Base-by-base conservation (phyloP, 2,329 filamentous ascomycete genomes). In the Neonectria coccinea region DNA sequence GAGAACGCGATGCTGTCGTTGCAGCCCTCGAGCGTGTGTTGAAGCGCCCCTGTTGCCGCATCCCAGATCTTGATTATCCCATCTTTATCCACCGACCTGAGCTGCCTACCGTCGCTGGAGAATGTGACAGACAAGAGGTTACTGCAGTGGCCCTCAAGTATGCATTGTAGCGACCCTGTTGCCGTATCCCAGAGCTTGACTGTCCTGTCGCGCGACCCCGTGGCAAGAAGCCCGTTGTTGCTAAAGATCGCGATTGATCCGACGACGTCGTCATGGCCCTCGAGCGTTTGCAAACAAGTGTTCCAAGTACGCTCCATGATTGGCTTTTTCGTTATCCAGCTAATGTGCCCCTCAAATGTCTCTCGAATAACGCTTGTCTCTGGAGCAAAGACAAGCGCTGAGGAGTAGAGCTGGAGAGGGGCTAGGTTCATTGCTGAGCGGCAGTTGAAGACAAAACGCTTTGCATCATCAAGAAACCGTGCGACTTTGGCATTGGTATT, bases 341-440 rank as follows among this genome's bases (percentile, higher is more conserved):
- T 22, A 10, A 22, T 44, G 6, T 44, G n/a, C 11, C 22, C 41
- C 41, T 44, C 7, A 44, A 44, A 44, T 22, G 41, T 44, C 18
- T 44, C 41, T 20, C 41, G 18, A 44, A 44, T 44, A 44, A 12
- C 41, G 41, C 18, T 44, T 44, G n/a, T 20, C 18, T 44, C 51
- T 2, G 74, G 75, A 1, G 66, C 25, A 39, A 78, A 76, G 0
- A 72, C 29, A 2, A 78, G 45, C 0, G 67, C 68, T 0, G 75
- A 75, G 0, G 47, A 57, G 27, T 78, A 76, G 1, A 75, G 41
- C 36, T 77, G 75, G 4, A 77, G 69, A 4, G 75, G 75, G 2
- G 58, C 16, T 8, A 16, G 11, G 10, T 70, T 47, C n/a, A 72
- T 66, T 20, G 57, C 60, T 5, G 18, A 2, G 2, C 20, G 3